Evolutionary conservation across 73 alveolate genomes (phyloP).

Genomic region (Stentor coeruleus): DNA sequence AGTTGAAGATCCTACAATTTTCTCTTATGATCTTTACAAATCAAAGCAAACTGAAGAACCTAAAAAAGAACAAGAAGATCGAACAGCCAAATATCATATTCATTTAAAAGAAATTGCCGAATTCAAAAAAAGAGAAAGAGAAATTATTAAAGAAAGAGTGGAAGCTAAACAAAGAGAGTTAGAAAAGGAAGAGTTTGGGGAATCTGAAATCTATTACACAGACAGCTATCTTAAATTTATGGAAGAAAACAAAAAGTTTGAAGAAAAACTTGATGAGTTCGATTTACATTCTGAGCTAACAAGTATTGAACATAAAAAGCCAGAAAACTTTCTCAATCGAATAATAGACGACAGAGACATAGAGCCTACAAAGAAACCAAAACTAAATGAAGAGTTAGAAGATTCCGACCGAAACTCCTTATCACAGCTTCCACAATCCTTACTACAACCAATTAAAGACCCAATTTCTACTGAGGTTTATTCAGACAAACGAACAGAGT

Average conservation of each 20-base stretch:
- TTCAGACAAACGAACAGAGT: not conserved
- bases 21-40: not conserved
- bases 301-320: not conserved
- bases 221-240: not conserved
- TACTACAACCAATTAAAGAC: no score
- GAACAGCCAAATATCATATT: not conserved
- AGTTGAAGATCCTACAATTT: not conserved
- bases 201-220: not conserved
- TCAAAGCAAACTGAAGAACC: not conserved
- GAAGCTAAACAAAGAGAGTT: not conserved
- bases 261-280: not conserved
- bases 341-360: not conserved
- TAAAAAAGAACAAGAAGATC: not conserved
- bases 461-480: not conserved
- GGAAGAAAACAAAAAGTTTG: not conserved
- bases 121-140: not conserved
- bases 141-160: not conserved
- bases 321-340: not conserved
- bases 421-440: no score
- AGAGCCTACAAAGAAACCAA: not conserved
- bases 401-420: no score
- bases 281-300: not conserved
- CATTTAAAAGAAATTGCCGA: not conserved
- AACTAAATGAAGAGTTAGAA: not conserved
- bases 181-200: not conserved